Conservation (phyloP, 306 rosid genomes). For the Cotoneaster glaucophyllus region DNA sequence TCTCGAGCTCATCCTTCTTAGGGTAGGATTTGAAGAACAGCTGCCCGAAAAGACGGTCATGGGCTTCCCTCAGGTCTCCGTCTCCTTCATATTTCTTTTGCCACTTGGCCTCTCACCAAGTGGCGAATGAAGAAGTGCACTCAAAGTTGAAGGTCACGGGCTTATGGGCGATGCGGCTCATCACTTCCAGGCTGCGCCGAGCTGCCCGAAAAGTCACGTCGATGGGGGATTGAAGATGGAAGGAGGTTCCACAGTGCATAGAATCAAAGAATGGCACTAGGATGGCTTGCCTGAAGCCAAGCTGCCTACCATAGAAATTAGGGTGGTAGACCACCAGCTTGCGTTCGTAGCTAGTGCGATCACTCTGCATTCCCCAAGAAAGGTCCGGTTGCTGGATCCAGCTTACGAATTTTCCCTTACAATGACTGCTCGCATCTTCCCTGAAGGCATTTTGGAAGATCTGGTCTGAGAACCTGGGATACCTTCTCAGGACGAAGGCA, state of each 20-base stretch:
- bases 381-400: accelerated
- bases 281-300: too few species aligned
- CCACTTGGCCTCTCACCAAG: too few species aligned
- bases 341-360: too few species aligned
- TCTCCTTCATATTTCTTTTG: too few species aligned
- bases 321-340: too few species aligned
- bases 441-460: accelerated
- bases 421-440: accelerated
- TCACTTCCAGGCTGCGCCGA: accelerated
- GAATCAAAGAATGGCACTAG: too few species aligned
- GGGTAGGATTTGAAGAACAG: too few species aligned
- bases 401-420: too few species aligned
- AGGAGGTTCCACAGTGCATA: accelerated
- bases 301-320: accelerated
- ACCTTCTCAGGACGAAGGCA: too few species aligned
- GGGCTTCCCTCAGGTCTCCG: too few species aligned
- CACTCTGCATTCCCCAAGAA: accelerated
- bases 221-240: accelerated
- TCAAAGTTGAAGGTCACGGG: accelerated
- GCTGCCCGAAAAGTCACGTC: accelerated
- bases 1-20: too few species aligned
- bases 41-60: too few species aligned
- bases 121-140: accelerated
- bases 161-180: accelerated
- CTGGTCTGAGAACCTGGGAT: accelerated